Evolutionary conservation across 108 stramenopile genomes (phyloP).

Genomic region (Fragilaria crotonensis): DNA sequence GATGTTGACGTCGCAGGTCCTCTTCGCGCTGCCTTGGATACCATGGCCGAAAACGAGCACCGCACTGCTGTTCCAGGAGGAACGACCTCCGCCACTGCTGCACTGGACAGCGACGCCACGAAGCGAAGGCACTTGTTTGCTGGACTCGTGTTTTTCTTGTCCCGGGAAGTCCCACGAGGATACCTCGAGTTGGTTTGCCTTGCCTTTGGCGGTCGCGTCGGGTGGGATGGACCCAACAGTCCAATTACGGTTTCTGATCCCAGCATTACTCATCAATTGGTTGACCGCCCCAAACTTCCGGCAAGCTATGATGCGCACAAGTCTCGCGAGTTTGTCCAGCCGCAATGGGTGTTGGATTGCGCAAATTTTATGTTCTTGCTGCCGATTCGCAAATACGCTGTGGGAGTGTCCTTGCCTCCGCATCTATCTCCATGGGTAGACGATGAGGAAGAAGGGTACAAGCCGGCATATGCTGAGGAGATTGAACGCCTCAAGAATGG

Average conservation of each 20-base stretch:
- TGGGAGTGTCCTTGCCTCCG: slow-evolving; percentile 90
- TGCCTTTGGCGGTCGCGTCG: slow-evolving; percentile 88
- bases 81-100: slow-evolving; percentile 10
- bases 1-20: slow-evolving; percentile 70
- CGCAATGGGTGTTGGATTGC: slow-evolving; percentile 97
- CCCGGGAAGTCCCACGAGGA: slow-evolving; percentile 89
- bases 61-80: slow-evolving; percentile 24
- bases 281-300: slow-evolving; percentile 79
- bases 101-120: slow-evolving; percentile 55
- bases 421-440: slow-evolving; percentile 99
- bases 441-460: slow-evolving; percentile 96
- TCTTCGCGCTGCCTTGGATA: slow-evolving; percentile 72
- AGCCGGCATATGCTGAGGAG: slow-evolving; percentile 95
- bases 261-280: slow-evolving; percentile 92
- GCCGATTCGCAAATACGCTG: slow-evolving; percentile 80
- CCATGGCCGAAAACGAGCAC: slow-evolving; percentile 45
- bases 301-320: slow-evolving; percentile 54
- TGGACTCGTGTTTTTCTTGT: slow-evolving; percentile 86
- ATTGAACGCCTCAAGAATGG: slow-evolving; percentile 85
- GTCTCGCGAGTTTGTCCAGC: slow-evolving; percentile 93
- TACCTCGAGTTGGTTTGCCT: slow-evolving; percentile 89
- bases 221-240: slow-evolving; percentile 91
- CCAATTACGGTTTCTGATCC: slow-evolving; percentile 77
- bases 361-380: slow-evolving; percentile 89
- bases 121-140: slow-evolving; percentile 68